Evolutionary conservation across 176 grass and related monocot genomes (phyloP).

Genomic region (Avena atlantica): DNA sequence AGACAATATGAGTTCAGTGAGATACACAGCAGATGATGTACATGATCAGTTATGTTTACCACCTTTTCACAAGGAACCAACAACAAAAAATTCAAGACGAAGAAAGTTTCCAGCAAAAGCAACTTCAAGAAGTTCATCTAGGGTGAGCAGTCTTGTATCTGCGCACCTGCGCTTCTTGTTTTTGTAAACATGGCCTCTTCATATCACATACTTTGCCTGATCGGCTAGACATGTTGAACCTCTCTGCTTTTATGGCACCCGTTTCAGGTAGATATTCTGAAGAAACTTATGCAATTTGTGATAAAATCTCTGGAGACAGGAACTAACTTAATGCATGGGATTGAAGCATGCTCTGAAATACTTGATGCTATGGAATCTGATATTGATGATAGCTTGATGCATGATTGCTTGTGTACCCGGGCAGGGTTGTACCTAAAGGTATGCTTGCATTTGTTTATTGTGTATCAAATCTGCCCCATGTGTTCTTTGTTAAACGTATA

Average conservation of each 20-base stretch:
- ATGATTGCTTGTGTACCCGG: constrained; percentile 83
- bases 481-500: neutral
- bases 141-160: constrained; percentile 49
- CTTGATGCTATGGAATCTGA: constrained; percentile 62
- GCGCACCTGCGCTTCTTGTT: neutral
- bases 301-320: constrained; percentile 58
- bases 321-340: constrained; percentile 64
- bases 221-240: constrained; percentile 45
- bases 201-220: constrained; percentile 21
- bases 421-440: constrained; percentile 92
- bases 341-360: constrained; percentile 92
- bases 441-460: constrained; percentile 44
- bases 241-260: constrained; percentile 47
- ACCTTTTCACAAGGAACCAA: constrained; percentile 57
- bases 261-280: constrained; percentile 79
- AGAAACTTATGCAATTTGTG: constrained; percentile 73
- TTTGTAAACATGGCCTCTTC: constrained; percentile 7
- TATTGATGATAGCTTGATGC: constrained; percentile 53
- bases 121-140: constrained; percentile 55
- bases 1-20: constrained; percentile 71
- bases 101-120: constrained; percentile 40
- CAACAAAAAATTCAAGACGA: constrained; percentile 36
- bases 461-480: constrained; percentile 17
- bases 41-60: constrained; percentile 60
- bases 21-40: constrained; percentile 73